phyloP scores from a whole-genome alignment of 2,329 filamentous ascomycete species.

The Ophiostoma himal-ulmi region DNA sequence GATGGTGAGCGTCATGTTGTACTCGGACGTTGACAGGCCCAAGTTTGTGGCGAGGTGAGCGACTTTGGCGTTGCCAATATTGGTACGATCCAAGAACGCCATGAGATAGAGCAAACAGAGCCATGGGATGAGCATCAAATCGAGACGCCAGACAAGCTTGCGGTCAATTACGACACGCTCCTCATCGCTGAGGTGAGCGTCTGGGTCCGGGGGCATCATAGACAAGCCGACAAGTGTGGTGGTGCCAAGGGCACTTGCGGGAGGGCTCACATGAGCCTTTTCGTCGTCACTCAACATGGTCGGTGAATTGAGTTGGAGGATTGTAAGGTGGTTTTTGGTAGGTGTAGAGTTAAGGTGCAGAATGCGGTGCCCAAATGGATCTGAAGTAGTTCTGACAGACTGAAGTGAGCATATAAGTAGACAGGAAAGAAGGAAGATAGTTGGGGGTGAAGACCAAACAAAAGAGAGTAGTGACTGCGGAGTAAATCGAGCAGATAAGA shows the following conservation, averaged over 20 bases:
- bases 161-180: constrained; percentile 33
- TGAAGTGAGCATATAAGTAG: not conserved
- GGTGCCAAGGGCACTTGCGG: constrained; percentile 11
- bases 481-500: not conserved
- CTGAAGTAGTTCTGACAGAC: too few relatives aligned
- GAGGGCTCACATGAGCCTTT: constrained; percentile 23
- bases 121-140: constrained; percentile 36
- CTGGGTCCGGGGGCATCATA: constrained; percentile 31
- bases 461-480: not conserved
- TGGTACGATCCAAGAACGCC: constrained; percentile 69
- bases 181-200: constrained; percentile 31
- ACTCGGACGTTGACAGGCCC: constrained; percentile 56
- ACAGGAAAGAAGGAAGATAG: not conserved
- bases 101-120: constrained; percentile 67
- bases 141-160: constrained; percentile 32
- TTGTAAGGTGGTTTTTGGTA: not conserved
- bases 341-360: not conserved
- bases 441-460: not conserved
- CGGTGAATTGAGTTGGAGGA: not conserved
- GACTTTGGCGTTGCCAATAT: constrained; percentile 67
- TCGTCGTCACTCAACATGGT: constrained; percentile 26
- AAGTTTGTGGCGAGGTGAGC: constrained; percentile 52
- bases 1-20: constrained; percentile 70
- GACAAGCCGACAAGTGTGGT: not conserved
- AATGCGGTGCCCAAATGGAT: not conserved